Percentiles rank a stretch among this genome's conserved stretches.
Evolutionary conservation across 1,284 basidiomycete species (phyloP).

Genomic region (Schizophyllum amplum): DNA sequence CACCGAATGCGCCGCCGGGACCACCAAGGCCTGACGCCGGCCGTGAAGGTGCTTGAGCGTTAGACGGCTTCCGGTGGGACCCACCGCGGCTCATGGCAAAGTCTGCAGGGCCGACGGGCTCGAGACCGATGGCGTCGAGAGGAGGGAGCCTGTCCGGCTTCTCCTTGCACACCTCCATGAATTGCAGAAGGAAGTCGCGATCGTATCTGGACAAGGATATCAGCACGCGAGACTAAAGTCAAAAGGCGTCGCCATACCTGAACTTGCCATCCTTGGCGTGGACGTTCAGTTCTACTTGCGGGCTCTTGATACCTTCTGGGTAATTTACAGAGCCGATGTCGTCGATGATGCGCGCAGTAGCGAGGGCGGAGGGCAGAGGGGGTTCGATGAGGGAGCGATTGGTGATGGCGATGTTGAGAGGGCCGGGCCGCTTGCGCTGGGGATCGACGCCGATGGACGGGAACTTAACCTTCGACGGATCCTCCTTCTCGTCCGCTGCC

Average conservation of each 20-base stretch:
- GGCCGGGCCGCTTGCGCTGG: constrained; percentile 54
- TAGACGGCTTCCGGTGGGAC: constrained; percentile 45
- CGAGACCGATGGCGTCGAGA: constrained; percentile 88
- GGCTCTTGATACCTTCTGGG: constrained; percentile 79
- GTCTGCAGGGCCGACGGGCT: constrained; percentile 46
- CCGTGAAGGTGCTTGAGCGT: constrained; percentile 25
- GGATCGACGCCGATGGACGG: constrained; percentile 27
- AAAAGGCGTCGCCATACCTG: constrained; percentile 39
- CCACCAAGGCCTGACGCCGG: constrained; percentile 28
- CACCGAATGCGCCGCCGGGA: constrained; percentile 36
- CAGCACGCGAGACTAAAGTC: not conserved
- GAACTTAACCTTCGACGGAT: constrained; percentile 58
- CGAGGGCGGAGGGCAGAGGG: constrained; percentile 54
- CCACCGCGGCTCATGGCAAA: constrained; percentile 51
- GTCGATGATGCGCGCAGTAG: constrained; percentile 75
- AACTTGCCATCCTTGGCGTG: constrained; percentile 86
- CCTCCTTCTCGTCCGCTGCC: constrained; percentile 29
- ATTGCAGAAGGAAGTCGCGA: constrained; percentile 95
- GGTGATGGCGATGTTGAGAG: constrained; percentile 55
- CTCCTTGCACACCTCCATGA: constrained; percentile 93
- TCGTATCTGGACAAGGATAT: constrained; percentile 62
- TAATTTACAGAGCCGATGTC: constrained; percentile 78
- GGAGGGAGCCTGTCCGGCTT: constrained; percentile 88
- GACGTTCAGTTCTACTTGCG: constrained; percentile 79
- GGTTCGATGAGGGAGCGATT: constrained; percentile 18